Conservation (phyloP, 495 filamentous ascomycete genomes). For the Podospora tetraspora region DNA sequence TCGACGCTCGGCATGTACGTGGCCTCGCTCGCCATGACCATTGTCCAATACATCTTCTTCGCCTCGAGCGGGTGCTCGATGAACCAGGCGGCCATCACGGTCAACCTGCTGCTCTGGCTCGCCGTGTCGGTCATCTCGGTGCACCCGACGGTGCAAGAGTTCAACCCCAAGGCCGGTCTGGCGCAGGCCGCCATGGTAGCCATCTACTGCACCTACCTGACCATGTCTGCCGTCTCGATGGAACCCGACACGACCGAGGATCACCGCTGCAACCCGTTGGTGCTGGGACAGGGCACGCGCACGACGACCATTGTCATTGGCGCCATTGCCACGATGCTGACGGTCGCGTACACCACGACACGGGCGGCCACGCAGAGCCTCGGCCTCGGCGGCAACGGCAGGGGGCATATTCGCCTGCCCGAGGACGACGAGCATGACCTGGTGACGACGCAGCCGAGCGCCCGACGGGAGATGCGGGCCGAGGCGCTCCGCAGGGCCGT, state of each 20-base stretch:
- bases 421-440: constrained; percentile 74
- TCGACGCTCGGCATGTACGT: constrained; percentile 94
- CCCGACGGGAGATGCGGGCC: constrained; percentile 82
- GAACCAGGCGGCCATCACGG: constrained; percentile 77
- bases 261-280: constrained; percentile 84
- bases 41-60: constrained; percentile 97
- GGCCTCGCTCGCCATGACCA: constrained; percentile 82
- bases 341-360: constrained; percentile 95
- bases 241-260: constrained; percentile 77
- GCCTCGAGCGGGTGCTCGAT: constrained; percentile 76
- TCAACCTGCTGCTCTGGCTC: constrained; percentile 83
- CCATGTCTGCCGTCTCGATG: constrained; percentile 97
- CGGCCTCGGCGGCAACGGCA: constrained; percentile 61
- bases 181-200: constrained; percentile 97
- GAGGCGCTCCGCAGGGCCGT: constrained; percentile 89
- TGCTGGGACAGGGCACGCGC: constrained; percentile 83
- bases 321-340: constrained; percentile 93
- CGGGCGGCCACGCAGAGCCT: constrained; percentile 92
- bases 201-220: constrained; percentile 96
- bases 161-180: constrained; percentile 86
- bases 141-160: constrained; percentile 84
- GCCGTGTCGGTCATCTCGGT: constrained; percentile 78
- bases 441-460: constrained; percentile 78
- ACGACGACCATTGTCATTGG: constrained; percentile 85
- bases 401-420: constrained; percentile 49